Conservation (phyloP, 257 asterid species). For the Solanum pinnatisectum region DNA sequence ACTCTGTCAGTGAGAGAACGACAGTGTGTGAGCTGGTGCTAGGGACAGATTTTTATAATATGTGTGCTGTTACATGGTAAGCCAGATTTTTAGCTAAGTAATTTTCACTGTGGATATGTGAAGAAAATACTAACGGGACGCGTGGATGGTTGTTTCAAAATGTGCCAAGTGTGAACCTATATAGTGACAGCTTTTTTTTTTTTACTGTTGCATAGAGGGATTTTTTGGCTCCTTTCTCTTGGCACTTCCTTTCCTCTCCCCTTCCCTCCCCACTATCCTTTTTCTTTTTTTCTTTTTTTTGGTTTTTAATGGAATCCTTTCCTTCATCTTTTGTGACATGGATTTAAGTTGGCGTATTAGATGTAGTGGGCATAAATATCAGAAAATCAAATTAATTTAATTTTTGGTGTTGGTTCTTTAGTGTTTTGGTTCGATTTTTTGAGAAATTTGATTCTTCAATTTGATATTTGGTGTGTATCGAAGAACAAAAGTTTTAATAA, state of each 20-base stretch:
- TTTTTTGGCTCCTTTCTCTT: neutral
- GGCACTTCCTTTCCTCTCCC: neutral
- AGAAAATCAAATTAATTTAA: too few species aligned
- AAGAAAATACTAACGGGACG: neutral
- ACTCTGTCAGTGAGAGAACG: conserved; percentile 1
- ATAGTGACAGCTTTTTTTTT: neutral
- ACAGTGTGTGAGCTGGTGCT: neutral
- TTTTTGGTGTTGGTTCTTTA: too few species aligned
- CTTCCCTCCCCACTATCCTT: neutral
- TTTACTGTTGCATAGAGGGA: neutral
- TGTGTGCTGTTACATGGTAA: neutral
- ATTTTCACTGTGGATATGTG: neutral
- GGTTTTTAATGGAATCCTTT: neutral
- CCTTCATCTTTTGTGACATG: neutral
- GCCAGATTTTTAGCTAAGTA: neutral
- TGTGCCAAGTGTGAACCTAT: neutral
- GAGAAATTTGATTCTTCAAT: too few species aligned
- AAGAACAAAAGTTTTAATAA: too few species aligned
- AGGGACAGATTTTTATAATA: neutral
- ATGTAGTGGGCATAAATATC: neutral
- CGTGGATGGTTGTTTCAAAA: neutral
- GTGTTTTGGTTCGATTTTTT: too few species aligned
- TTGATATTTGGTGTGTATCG: neutral
- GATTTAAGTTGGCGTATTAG: too few species aligned
- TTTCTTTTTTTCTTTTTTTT: neutral